Conservation (phyloP, 176 grass and related monocot genomes). For the Aegilops speltoides region DNA sequence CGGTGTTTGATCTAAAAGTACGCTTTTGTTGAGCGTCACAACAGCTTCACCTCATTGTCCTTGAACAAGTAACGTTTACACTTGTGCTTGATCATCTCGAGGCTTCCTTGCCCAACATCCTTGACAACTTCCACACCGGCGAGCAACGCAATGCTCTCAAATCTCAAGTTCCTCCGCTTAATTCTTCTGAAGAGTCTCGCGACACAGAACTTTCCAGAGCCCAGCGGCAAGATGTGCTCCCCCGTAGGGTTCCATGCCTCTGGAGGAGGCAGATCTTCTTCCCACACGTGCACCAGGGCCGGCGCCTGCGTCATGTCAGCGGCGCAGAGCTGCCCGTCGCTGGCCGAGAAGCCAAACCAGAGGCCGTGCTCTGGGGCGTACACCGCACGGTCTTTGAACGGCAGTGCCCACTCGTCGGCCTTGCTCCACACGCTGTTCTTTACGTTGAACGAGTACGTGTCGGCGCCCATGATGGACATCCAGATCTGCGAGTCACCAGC, state of each 20-base stretch:
- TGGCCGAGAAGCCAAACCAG: conserved; percentile 8
- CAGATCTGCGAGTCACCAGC: neutral
- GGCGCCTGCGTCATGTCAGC: neutral
- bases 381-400: neutral
- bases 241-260: neutral
- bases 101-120: neutral
- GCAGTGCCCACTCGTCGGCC: neutral
- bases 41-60: too few species aligned
- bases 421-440: neutral
- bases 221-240: neutral
- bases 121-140: neutral
- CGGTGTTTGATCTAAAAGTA: too few species aligned
- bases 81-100: neutral
- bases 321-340: neutral
- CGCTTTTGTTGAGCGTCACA: too few species aligned
- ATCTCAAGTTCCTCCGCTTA: neutral
- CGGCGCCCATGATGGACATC: neutral
- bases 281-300: neutral
- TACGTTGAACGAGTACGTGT: neutral
- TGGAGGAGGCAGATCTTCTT: neutral
- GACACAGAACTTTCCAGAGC: neutral
- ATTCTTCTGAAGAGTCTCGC: neutral
- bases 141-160: neutral
- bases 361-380: neutral
- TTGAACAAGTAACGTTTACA: neutral